A percentile compares a stretch with the other conserved stretches of the same genome.
These are phyloP conservation scores for Amanita pallidorosea DNA, from an alignment of 768 basidiomycete species.

Conservation along the genomic window DNA sequence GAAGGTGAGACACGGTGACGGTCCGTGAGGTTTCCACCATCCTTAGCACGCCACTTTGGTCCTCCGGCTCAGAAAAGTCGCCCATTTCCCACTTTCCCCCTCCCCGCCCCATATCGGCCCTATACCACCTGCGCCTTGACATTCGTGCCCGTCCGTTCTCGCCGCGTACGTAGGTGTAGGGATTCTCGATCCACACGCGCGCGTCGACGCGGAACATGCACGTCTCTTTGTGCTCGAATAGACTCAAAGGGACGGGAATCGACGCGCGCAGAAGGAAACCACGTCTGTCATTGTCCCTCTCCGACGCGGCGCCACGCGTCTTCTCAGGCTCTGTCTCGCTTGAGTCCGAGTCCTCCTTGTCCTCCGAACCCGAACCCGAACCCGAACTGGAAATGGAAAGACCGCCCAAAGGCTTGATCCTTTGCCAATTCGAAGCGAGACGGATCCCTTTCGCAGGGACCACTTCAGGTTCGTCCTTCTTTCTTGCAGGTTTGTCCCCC, in stretches of 20 bases:
- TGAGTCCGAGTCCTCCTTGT: background rate
- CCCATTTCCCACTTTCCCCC: background rate
- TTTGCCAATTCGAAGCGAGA: background rate
- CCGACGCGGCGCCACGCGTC: background rate
- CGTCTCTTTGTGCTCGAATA: conserved; percentile 1
- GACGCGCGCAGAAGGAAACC: conserved; percentile 1
- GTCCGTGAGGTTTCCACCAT: background rate
- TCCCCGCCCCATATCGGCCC: background rate
- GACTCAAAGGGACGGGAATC: background rate
- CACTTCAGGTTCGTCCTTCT: background rate
- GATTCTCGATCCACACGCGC: background rate
- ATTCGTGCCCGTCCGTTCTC: background rate
- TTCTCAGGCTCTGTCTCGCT: no score
- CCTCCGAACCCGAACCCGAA: background rate
- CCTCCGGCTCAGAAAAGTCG: background rate
- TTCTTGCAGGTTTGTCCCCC: background rate
- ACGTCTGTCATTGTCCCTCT: background rate
- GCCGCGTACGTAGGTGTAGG: background rate
- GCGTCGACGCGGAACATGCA: conserved; percentile 4
- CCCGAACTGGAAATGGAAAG: background rate
- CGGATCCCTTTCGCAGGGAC: background rate
- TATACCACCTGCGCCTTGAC: background rate
- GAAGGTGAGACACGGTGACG: background rate
- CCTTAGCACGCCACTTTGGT: background rate
- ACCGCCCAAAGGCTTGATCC: background rate